Percentiles rank a stretch among this genome's conserved stretches.
phyloP scores from a whole-genome alignment of 805 yeast species.

The Pichia cabralensis region DNA sequence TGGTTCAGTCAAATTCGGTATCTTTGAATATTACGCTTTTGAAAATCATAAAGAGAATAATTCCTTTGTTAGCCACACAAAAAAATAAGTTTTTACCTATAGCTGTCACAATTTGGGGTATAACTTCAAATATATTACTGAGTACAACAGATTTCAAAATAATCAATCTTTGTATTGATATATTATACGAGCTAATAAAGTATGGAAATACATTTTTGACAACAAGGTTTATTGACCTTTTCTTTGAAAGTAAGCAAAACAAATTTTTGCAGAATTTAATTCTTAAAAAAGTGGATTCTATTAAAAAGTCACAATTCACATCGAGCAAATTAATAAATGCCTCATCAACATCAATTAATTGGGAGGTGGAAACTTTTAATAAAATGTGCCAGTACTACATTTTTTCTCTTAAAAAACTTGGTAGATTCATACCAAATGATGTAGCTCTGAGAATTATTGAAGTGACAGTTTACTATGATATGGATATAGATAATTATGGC shows the following conservation, averaged over 20 bases:
- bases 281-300: neutral
- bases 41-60: conserved; percentile 31
- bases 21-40: conserved; percentile 46
- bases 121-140: conserved; percentile 20
- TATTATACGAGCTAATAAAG: conserved; percentile 20
- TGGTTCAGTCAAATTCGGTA: conserved; percentile 44
- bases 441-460: conserved; percentile 28
- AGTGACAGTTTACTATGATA: conserved; percentile 21
- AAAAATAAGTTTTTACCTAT: conserved; percentile 36
- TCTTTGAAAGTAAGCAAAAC: conserved; percentile 5
- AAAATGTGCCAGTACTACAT: conserved; percentile 25
- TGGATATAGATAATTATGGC: conserved; percentile 18
- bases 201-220: conserved; percentile 39
- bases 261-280: conserved; percentile 10
- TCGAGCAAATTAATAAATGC: conserved; percentile 5
- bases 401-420: conserved; percentile 30
- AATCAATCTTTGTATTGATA: conserved; percentile 21
- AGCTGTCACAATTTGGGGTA: conserved; percentile 46
- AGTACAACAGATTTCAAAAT: conserved; percentile 21
- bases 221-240: conserved; percentile 37
- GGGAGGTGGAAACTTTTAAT: conserved; percentile 19
- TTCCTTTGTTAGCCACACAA: conserved; percentile 48
- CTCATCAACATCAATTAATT: conserved; percentile 20
- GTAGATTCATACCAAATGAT: conserved; percentile 31
- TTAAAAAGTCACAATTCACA: neutral